Evolutionary conservation across 805 yeast genomes (phyloP), one percentile per base, ranked within the genome.

Genomic region (Schwanniomyces yamadae): DNA sequence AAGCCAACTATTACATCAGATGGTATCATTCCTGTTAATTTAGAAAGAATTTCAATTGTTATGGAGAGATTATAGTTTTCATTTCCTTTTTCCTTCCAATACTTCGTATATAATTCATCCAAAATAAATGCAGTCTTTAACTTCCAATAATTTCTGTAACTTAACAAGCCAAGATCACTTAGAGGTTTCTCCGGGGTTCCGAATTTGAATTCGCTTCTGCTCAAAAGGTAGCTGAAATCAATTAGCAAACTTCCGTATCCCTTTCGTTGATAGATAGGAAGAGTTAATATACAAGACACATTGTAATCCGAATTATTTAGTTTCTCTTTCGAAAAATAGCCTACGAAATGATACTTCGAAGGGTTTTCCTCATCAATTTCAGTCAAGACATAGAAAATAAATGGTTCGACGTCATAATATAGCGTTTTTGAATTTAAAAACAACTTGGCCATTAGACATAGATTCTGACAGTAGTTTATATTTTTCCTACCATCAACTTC

Each of bases 171-270:
- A 36, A 91, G 63, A 45, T 84, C 90, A 46, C 93, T 82, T 39
- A 91, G 68, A 0, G 99, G 99, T 53, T 90, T 91, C 51, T 93
- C 99, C 0, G 99, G 99, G 0, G 97, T 85, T 0, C 98, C 99
- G 37, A 75, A 73, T 44, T 81, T 82, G 48, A 74, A 79, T 55
- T 91, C 97, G 39, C 77, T 71, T 34, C 83, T 67, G 1, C 93
- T 76, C 31, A 93, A 62, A 12, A 89, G 60, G 54, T 93, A 93
- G 38, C 96, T 86, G 57, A 93, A 88, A 45, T 86, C 95, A 54
- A 93, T 91, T 39, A 93, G 66, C 41, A 91, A 74, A 55, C 79
- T 82, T 2, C 99, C 99, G 59, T 84, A 88, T 0, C 98, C 98
- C 43, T 78, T 78, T 33, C 96, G 63, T 60, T 91, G 97, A 54